Conservation (phyloP, 805 yeast species). For the Metschnikowia koreensis region DNA sequence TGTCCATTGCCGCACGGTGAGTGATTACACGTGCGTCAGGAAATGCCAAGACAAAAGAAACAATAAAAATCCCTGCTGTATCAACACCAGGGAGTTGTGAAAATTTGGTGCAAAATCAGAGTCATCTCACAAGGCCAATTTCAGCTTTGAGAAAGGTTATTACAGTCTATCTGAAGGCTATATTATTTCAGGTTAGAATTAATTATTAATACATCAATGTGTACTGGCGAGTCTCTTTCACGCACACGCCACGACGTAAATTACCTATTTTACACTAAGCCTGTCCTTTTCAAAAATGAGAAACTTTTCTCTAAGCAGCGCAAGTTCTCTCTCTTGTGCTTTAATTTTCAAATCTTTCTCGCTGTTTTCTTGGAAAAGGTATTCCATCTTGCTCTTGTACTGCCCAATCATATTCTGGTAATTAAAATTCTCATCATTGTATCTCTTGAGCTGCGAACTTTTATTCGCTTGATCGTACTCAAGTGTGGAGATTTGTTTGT, state of each 20-base stretch:
- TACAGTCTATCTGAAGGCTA: too few relatives aligned
- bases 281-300: conserved; percentile 9
- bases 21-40: conserved; percentile 1
- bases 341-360: conserved; percentile 45
- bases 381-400: conserved; percentile 38
- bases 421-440: conserved; percentile 58
- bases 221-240: too few relatives aligned
- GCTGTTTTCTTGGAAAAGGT: conserved; percentile 35
- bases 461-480: conserved; percentile 53
- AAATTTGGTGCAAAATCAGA: background rate
- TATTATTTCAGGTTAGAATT: too few relatives aligned
- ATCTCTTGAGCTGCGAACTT: conserved; percentile 46
- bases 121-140: too few relatives aligned
- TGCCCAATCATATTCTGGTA: conserved; percentile 50
- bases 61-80: background rate
- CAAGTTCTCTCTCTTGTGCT: conserved; percentile 55
- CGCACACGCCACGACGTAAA: background rate
- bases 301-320: conserved; percentile 52
- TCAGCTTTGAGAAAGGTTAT: too few relatives aligned
- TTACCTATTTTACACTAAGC: background rate
- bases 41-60: background rate
- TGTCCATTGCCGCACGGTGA: background rate
- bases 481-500: conserved; percentile 54
- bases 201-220: too few relatives aligned
- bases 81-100: background rate